Evolutionary conservation across 768 basidiomycete species (phyloP), one percentile per base, ranked within the genome.

Genomic region (Boletus vinaceobasis): DNA sequence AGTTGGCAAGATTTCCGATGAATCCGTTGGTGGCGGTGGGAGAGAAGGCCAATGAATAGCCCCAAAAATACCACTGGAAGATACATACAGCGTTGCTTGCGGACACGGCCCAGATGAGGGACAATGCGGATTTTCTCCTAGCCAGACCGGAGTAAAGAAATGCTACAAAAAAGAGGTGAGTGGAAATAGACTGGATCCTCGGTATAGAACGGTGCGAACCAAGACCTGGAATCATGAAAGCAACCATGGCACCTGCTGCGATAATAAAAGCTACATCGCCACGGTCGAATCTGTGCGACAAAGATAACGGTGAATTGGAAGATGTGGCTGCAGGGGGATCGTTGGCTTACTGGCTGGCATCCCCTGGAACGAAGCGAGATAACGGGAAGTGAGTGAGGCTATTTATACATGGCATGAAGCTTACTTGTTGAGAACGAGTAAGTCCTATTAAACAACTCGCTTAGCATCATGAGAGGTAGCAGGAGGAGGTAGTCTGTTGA

Each of bases 1-100:
- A 88, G 71, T 90, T 83, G 36, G 76, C 76, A 23, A 97, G 81
- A 70, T 95, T 84, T 42, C 89, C 89, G 55, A 91, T 90, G 73
- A 75, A 86, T 32, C 88, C 82, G 67, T 88, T 86, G 49, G 83
- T 85, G 4, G 86, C 84, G 3, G 87, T 78, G 2, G 85, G 77
- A 4, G 90, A 91, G 73, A 95, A 95, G 1, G 90, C 88, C 32
- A 95, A 77, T 1, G 82, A 88, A 73, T 93, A 95, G 70, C 86
- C 86, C 85, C 86, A 87, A 71, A 85, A 77, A 68, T 80, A 92
- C 89, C 89, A 91, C 64, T 88, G 86, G 68, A 90, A 85, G 54
- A 90, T 85, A 58, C 83, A 83, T 58, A 90, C 76, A 7, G 86
- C 87, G 61, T 90, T 90, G 62, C 82, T 79, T 5, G 86, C 86